Conservation (phyloP, 345 rosid genomes). For the Salix exigua region DNA sequence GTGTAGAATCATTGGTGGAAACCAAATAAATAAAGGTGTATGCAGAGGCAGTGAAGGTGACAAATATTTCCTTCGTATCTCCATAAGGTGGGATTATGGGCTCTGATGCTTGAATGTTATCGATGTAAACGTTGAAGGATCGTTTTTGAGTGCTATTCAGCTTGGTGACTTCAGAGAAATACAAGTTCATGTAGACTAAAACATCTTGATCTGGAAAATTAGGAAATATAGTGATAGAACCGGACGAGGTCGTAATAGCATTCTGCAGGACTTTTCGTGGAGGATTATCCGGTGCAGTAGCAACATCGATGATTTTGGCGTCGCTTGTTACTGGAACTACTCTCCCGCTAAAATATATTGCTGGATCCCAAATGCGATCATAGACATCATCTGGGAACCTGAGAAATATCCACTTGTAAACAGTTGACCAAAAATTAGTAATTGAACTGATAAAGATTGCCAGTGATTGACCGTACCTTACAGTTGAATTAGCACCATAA, state of each 20-base stretch:
- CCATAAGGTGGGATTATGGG: conserved; percentile 32
- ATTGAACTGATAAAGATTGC: background rate
- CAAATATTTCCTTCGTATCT: conserved; percentile 14
- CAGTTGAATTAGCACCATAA: conserved; percentile 5
- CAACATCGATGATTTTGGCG: conserved; percentile 5
- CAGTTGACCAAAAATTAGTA: too few relatives aligned
- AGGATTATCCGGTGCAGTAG: conserved; percentile 27
- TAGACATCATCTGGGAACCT: conserved; percentile 27
- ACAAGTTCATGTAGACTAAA: conserved; percentile 31
- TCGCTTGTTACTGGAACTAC: conserved; percentile 11
- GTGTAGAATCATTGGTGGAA: conserved; percentile 37
- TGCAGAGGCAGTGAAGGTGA: conserved; percentile 21
- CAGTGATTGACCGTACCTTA: background rate
- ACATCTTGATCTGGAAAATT: conserved; percentile 14
- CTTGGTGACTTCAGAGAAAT: conserved; percentile 41
- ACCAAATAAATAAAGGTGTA: conserved; percentile 29
- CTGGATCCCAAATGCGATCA: conserved; percentile 43
- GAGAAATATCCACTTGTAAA: background rate
- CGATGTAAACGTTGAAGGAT: conserved; percentile 24
- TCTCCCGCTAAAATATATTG: background rate
- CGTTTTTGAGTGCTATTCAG: conserved; percentile 32
- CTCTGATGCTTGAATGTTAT: background rate
- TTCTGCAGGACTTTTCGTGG: conserved; percentile 31
- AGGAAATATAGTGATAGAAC: background rate
- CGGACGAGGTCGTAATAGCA: conserved; percentile 29